Conservation (phyloP, 306 rosid species). For the Pyrus betulifolia region DNA sequence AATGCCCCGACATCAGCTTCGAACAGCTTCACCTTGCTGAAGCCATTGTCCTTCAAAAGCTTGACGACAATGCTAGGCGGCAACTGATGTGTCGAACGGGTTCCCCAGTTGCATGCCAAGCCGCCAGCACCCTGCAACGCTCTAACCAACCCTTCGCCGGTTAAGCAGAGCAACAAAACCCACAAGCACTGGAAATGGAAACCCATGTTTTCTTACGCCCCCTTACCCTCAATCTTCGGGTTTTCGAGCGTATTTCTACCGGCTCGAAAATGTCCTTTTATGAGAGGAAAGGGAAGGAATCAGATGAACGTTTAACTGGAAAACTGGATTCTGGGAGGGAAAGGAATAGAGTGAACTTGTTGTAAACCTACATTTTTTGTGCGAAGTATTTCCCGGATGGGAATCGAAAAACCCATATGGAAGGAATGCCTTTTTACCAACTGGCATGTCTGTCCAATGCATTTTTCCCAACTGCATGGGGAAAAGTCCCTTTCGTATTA, state of each 20-base stretch:
- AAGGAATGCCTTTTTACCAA: neutral
- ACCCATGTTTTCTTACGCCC: slow-evolving; percentile 36
- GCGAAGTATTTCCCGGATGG: neutral
- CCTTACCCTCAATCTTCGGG: neutral
- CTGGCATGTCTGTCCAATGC: neutral
- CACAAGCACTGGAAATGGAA: slow-evolving; percentile 22
- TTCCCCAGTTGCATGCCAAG: slow-evolving; percentile 82
- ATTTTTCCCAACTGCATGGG: neutral
- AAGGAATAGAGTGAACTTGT: slow-evolving; percentile 49
- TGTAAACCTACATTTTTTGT: slow-evolving; percentile 10
- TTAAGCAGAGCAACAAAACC: slow-evolving; percentile 37
- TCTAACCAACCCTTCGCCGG: slow-evolving; percentile 28
- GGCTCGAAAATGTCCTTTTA: slow-evolving; percentile 28
- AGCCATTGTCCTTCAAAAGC: slow-evolving; percentile 80
- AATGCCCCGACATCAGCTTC: slow-evolving; percentile 80
- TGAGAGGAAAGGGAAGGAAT: slow-evolving; percentile 64
- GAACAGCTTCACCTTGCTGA: slow-evolving; percentile 73
- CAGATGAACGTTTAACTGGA: slow-evolving; percentile 35
- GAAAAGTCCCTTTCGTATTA: neutral
- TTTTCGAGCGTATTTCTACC: neutral
- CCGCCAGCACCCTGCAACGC: slow-evolving; percentile 68
- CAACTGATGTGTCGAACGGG: slow-evolving; percentile 63
- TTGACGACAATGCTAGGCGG: slow-evolving; percentile 52
- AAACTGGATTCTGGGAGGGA: slow-evolving; percentile 41
- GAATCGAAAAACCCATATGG: slow-evolving; percentile 3